Evolutionary conservation across 2,329 filamentous ascomycete species (phyloP).

Genomic region (Ophiostoma angusticollis): DNA sequence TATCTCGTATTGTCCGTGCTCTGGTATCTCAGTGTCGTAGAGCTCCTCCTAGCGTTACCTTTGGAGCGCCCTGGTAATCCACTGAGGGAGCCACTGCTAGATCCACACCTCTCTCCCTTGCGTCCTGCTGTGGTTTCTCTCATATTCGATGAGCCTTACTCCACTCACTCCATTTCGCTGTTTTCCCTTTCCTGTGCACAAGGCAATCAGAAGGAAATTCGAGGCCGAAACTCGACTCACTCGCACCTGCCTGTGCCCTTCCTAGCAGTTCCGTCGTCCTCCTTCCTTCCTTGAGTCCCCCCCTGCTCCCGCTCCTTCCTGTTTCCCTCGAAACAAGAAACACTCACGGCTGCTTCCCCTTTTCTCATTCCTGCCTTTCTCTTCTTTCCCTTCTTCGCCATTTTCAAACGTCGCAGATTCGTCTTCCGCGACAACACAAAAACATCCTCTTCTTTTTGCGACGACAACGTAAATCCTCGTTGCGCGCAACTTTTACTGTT

Average conservation of each 20-base stretch:
- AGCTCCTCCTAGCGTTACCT: slow-evolving; percentile 9
- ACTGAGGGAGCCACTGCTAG: slow-evolving; percentile 2
- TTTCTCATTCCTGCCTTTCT: slow-evolving; percentile 1
- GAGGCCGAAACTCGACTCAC: background rate
- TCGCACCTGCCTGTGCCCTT: slow-evolving; percentile 1
- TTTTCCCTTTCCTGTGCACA: background rate
- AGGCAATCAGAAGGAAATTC: background rate
- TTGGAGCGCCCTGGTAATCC: slow-evolving; percentile 8
- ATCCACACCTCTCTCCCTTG: slow-evolving; percentile 12
- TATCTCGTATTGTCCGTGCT: no score
- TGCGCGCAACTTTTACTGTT: no score
- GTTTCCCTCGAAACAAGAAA: slow-evolving; percentile 1
- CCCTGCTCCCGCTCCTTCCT: background rate
- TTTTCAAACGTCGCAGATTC: slow-evolving; percentile 10
- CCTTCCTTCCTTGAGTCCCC: no score
- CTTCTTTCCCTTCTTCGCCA: slow-evolving; percentile 6
- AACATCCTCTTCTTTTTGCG: slow-evolving; percentile 5
- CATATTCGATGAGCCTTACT: slow-evolving; percentile 11
- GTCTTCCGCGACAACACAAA: slow-evolving; percentile 6
- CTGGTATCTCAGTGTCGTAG: slow-evolving; percentile 2
- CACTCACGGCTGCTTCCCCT: background rate
- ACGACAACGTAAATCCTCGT: background rate
- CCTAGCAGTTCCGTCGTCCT: no score
- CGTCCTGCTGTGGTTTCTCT: slow-evolving; percentile 15
- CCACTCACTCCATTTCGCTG: slow-evolving; percentile 4